Percentiles rank a stretch among this genome's conserved stretches.
These are phyloP conservation scores for Volvox africanus DNA, from an alignment of 139 green algal genomes.

Conservation along the genomic window DNA sequence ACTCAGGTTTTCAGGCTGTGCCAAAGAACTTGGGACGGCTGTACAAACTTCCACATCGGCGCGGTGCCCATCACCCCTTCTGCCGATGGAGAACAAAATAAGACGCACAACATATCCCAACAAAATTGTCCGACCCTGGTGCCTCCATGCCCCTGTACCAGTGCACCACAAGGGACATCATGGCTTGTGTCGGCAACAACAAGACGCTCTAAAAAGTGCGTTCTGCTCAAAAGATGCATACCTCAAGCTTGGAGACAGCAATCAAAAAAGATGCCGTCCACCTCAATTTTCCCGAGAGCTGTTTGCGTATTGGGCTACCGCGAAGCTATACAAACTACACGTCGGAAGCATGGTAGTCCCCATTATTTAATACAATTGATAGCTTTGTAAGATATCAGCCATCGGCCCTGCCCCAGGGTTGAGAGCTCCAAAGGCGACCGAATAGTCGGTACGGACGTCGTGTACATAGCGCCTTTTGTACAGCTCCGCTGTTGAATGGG, in stretches of 20 bases:
- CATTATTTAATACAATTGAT: too few relatives aligned
- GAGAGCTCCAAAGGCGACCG: background rate
- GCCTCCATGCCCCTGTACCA: slow-evolving; percentile 8
- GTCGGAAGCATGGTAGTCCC: too few relatives aligned
- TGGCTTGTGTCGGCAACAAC: background rate
- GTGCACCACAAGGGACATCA: background rate
- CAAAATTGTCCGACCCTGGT: background rate
- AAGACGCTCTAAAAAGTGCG: background rate
- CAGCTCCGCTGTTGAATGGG: too few relatives aligned
- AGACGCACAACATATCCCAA: background rate
- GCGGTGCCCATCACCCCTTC: slow-evolving; percentile 12
- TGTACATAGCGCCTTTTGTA: background rate
- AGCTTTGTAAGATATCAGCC: too few relatives aligned
- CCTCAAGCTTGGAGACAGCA: background rate
- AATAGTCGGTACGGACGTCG: background rate
- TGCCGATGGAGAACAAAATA: slow-evolving; percentile 4
- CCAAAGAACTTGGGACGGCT: background rate
- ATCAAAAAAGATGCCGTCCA: background rate
- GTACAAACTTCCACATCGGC: background rate
- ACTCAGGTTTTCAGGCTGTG: background rate
- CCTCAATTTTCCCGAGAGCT: background rate
- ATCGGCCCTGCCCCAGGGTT: background rate
- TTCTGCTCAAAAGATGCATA: background rate
- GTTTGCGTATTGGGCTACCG: background rate
- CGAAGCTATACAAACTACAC: background rate